Evolutionary conservation across 345 rosid genomes (phyloP).

Genomic region (Eucalyptus rudis): DNA sequence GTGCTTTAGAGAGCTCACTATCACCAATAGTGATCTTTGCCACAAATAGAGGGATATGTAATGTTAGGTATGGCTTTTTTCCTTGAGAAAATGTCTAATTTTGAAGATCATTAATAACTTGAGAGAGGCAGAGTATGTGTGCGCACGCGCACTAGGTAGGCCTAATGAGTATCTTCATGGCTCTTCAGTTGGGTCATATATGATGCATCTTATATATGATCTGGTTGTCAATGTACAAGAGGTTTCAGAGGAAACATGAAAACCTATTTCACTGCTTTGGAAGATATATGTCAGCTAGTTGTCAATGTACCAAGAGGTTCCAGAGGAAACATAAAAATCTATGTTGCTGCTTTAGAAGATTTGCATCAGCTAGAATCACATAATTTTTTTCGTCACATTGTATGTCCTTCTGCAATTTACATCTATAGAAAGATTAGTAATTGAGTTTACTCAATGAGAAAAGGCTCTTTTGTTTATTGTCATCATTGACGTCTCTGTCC

Average conservation of each 20-base stretch:
- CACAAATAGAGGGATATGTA: slow-evolving; percentile 95
- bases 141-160: accelerated
- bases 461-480: background rate
- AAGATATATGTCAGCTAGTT: background rate
- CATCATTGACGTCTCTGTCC: background rate
- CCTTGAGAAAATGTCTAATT: background rate
- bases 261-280: background rate
- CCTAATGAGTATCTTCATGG: background rate
- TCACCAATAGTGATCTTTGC: slow-evolving; percentile 97
- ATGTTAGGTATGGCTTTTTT: slow-evolving; percentile 52
- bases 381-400: background rate
- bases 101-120: background rate
- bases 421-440: background rate
- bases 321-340: background rate
- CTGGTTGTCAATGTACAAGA: background rate
- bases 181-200: background rate
- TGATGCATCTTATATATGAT: background rate
- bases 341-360: background rate
- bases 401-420: background rate
- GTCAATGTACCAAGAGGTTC: background rate
- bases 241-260: background rate
- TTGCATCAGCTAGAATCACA: background rate
- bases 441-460: background rate
- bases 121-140: background rate
- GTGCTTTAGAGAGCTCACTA: slow-evolving; percentile 93